Conservation (phyloP, 2,329 filamentous ascomycete genomes). For the Cryphonectria carpinicola region DNA sequence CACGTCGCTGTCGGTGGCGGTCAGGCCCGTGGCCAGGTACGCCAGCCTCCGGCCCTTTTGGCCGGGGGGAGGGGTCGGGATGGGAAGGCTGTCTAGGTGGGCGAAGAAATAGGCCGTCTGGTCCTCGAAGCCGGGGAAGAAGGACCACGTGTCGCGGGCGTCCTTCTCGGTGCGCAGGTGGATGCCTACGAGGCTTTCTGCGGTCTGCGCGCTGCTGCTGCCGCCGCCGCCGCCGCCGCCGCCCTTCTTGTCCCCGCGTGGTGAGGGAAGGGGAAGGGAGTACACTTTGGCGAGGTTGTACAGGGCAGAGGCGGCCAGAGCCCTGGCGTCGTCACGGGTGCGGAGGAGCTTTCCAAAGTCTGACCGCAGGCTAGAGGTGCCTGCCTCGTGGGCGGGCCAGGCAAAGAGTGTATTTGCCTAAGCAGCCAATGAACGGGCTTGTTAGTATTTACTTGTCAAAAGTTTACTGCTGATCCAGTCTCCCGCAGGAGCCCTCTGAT, state of each 20-base stretch:
- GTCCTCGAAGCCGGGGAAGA: slow-evolving; percentile 38
- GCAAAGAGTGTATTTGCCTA: slow-evolving; percentile 32
- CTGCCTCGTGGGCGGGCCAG: slow-evolving; percentile 39
- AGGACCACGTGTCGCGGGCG: slow-evolving; percentile 23
- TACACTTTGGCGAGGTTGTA: slow-evolving; percentile 38
- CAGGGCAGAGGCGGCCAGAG: slow-evolving; percentile 41
- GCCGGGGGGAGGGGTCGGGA: neutral
- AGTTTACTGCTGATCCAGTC: no score
- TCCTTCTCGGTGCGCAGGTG: slow-evolving; percentile 44
- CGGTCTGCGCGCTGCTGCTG: slow-evolving; percentile 8
- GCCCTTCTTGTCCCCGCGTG: slow-evolving; percentile 21
- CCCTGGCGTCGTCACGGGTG: slow-evolving; percentile 39
- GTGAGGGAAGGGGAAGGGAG: slow-evolving; percentile 32
- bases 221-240: neutral
- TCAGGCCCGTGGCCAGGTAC: slow-evolving; percentile 48
- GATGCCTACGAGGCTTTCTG: slow-evolving; percentile 39
- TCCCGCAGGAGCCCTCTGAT: no score
- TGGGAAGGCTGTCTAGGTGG: slow-evolving; percentile 30
- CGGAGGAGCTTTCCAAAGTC: slow-evolving; percentile 47
- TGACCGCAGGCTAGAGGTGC: slow-evolving; percentile 33
- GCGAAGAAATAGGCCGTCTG: slow-evolving; percentile 40
- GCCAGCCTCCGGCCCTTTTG: slow-evolving; percentile 38
- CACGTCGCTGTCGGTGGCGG: slow-evolving; percentile 40
- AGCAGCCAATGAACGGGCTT: neutral
- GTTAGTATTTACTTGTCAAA: neutral